A percentile compares a stretch with the other conserved stretches of the same genome.
phyloP scores from a whole-genome alignment of 345 rosid genomes.

The Moricandia arvensis region DNA sequence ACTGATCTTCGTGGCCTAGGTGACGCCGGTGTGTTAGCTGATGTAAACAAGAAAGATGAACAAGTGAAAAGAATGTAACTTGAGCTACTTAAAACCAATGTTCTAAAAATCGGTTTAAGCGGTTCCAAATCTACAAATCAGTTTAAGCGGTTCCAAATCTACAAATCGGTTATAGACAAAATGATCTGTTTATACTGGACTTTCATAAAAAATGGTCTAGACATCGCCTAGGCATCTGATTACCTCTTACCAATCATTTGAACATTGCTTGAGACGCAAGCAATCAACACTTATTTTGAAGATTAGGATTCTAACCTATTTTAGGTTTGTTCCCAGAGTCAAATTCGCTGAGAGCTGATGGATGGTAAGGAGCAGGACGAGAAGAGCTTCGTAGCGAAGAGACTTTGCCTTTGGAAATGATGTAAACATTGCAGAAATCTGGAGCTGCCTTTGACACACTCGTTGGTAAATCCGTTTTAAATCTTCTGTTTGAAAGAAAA shows the following conservation, averaged over 20 bases:
- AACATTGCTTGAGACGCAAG: background rate
- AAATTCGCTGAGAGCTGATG: background rate
- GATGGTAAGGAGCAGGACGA: background rate
- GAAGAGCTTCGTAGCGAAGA: background rate
- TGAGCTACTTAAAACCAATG: background rate
- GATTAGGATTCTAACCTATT: background rate
- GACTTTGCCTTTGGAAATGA: background rate
- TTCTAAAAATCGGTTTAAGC: background rate
- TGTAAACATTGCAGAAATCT: background rate
- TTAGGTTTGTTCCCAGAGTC: background rate
- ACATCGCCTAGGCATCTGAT: too few relatives aligned
- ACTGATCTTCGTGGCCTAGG: background rate
- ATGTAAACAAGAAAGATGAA: background rate
- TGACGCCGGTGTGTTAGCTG: background rate
- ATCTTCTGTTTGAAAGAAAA: background rate
- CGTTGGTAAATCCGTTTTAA: background rate
- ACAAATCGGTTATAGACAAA: too few relatives aligned
- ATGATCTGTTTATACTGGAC: too few relatives aligned
- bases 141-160: too few relatives aligned
- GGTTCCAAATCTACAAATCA: too few relatives aligned
- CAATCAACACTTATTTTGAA: background rate
- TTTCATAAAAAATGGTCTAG: too few relatives aligned
- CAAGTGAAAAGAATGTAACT: background rate
- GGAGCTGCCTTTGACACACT: background rate
- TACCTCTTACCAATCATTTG: too few relatives aligned